Evolutionary conservation across 2,329 filamentous ascomycete species (phyloP).

Genomic region (Domatiomyces globalis): DNA sequence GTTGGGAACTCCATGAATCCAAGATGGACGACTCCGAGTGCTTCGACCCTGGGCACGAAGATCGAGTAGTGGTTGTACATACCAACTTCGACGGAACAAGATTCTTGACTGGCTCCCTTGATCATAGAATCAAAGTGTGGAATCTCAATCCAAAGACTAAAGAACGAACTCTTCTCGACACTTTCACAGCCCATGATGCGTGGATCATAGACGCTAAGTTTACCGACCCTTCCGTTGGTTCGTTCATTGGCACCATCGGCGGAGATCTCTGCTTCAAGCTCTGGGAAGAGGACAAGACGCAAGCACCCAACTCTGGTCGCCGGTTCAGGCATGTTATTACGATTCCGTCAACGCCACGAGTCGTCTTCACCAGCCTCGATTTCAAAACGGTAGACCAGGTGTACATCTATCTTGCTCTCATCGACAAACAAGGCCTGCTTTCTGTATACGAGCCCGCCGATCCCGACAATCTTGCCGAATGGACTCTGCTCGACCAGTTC

Average conservation of each 20-base stretch:
- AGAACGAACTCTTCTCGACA: slow-evolving; percentile 61
- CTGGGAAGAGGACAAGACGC: slow-evolving; percentile 80
- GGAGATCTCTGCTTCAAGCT: slow-evolving; percentile 82
- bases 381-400: slow-evolving; percentile 69
- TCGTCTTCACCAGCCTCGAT: slow-evolving; percentile 62
- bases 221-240: slow-evolving; percentile 80
- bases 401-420: slow-evolving; percentile 72
- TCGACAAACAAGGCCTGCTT: slow-evolving; percentile 68
- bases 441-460: slow-evolving; percentile 74
- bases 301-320: slow-evolving; percentile 57
- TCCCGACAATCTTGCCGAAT: slow-evolving; percentile 66
- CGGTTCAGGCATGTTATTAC: slow-evolving; percentile 60
- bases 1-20: slow-evolving; percentile 3
- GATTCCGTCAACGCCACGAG: slow-evolving; percentile 49
- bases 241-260: slow-evolving; percentile 74
- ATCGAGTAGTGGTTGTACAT: slow-evolving; percentile 69
- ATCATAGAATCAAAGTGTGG: slow-evolving; percentile 87
- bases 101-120: slow-evolving; percentile 78
- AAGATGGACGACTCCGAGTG: slow-evolving; percentile 28
- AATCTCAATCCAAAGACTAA: slow-evolving; percentile 62
- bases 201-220: slow-evolving; percentile 88
- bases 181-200: slow-evolving; percentile 77
- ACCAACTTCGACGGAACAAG: slow-evolving; percentile 90
- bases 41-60: slow-evolving; percentile 33
- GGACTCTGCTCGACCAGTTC: slow-evolving; percentile 61